Base-by-base conservation (phyloP, 1,284 basidiomycete species). In the Ceratobasidium sp. region DNA sequence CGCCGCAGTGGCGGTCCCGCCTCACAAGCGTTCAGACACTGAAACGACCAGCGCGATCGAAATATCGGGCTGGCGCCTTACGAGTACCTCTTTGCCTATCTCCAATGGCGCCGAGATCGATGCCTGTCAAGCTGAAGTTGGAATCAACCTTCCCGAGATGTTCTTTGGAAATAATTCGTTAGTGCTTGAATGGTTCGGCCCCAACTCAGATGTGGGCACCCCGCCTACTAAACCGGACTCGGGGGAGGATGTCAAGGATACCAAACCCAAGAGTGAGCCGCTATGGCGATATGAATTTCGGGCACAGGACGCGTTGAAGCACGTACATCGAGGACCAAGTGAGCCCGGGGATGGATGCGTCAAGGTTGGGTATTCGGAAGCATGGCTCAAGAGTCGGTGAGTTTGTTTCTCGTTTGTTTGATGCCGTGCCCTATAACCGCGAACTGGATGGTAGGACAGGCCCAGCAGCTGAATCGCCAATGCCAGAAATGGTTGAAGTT, bases 61-160 rank as follows among this genome's bases (percentile, higher is more conserved):
- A 42, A 81, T 90, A 57, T 77, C 80, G 44, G 81, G 80, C 73
- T 92, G 89, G 90, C 73, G 75, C 42, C 85, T 91, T 73, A 84
- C 84, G 6, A 83, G 87, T 0, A 82, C 81, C 1, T 88, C 87
- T 11, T 84, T 85, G 72, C 83, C 89, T 16, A 93, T 92, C 75
- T 87, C 89, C 36, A 94, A 88, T 73, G 87, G 91, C 0, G 79
- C 83, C 39, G 87, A 91, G 72, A 83, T 84, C 58, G 87, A 97
- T 74, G 83, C 83, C 1, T 78, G 91, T 56, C 87, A 91, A 69
- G 73, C 78, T 0, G 79, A 91, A 3, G 60, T 71, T 6, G 85
- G 87, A 2, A 84, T 99, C 30, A 91, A 95, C 0, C 78, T 96
- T 0, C 97, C 97, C 1, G 96, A 99, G 77, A 99, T 99, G 93